Evolutionary conservation across 345 rosid species (phyloP).

Genomic region (Turritis glabra): DNA sequence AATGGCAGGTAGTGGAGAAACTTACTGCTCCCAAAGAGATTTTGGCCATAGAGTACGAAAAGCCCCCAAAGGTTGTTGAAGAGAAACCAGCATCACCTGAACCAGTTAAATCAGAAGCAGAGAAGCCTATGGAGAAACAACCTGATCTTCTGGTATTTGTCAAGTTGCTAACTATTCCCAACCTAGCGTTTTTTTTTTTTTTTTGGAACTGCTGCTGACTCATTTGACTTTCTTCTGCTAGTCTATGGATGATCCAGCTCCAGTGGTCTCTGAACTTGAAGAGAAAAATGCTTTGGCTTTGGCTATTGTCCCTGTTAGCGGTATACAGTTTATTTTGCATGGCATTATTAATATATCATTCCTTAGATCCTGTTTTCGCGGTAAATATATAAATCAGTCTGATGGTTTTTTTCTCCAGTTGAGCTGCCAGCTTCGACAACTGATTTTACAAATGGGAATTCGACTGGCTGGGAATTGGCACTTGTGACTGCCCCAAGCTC

Average conservation of each 20-base stretch:
- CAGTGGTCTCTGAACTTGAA: slow-evolving; percentile 66
- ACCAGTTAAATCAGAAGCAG: slow-evolving; percentile 61
- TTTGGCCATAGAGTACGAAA: slow-evolving; percentile 77
- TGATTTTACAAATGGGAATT: slow-evolving; percentile 44
- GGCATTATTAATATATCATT: neutral
- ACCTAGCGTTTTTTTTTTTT: slow-evolving; percentile 1
- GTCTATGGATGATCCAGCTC: slow-evolving; percentile 79
- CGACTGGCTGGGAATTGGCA: slow-evolving; percentile 90
- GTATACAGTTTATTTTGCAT: slow-evolving; percentile 43
- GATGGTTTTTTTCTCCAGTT: slow-evolving; percentile 48
- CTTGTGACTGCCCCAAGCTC: slow-evolving; percentile 92
- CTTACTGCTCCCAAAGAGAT: slow-evolving; percentile 68
- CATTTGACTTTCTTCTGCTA: slow-evolving; percentile 28
- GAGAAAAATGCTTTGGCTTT: slow-evolving; percentile 90
- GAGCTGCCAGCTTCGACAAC: slow-evolving; percentile 55
- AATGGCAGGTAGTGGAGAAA: slow-evolving; percentile 49
- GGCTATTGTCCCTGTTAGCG: slow-evolving; percentile 80
- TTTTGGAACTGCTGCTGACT: neutral
- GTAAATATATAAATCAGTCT: neutral
- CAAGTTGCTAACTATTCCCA: neutral
- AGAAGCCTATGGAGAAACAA: slow-evolving; percentile 57
- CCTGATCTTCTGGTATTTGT: slow-evolving; percentile 78
- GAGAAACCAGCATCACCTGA: slow-evolving; percentile 53
- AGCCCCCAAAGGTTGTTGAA: slow-evolving; percentile 53
- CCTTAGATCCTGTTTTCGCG: neutral